Base-by-base conservation (phyloP, 2,329 filamentous ascomycete species). In the Endothia cerciana region DNA sequence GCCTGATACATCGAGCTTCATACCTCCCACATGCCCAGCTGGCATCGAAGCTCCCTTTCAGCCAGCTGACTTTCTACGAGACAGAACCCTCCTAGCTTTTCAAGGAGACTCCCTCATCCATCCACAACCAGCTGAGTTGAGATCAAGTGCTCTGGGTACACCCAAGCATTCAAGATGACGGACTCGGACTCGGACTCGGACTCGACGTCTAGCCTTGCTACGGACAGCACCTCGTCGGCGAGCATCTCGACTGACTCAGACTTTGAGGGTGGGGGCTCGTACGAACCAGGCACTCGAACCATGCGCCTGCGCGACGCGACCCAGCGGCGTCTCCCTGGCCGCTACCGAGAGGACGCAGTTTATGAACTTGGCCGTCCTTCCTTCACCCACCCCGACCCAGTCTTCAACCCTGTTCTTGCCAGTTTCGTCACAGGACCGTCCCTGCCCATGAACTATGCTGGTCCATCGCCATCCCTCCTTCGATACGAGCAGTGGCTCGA, bases 341-440 rank as follows among this genome's bases (percentile, higher is more conserved):
- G 70, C 1, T 76, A 77, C 53, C 63, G 64, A 15, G 72, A 76
- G 22, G 68, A 72, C 33, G 56, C 70, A 13, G 68, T 63, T 3
- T 40, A 17, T 25, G 62, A 64, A 51, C 47, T 58, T 17, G 30
- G 56, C n/a, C 62, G 70, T n/a, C 66, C 71, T 1, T 41, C 36
- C 41, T 73, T 71, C 58, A 65, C 67, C 10, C 69, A 73, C 45
- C 70, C 69, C 0, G 68, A 70, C 40, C 65, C 72, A 13, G 41
- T 70, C 25, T 77, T 73, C 63, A 71, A 74, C 60, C 66, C 66
- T 3, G 69, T 69, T 22, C 70, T 75, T 36, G 59, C 72, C 25
- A 38, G 49, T 38, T 64, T 72, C 53, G 71, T 70, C 56, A n/a
- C n/a, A n/a, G 69, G 71, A 17, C 72, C 73, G 53, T 69, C 68